These are phyloP conservation scores for Laetiporus sulphureus DNA, from an alignment of 1,284 basidiomycete genomes.

Conservation along the genomic window DNA sequence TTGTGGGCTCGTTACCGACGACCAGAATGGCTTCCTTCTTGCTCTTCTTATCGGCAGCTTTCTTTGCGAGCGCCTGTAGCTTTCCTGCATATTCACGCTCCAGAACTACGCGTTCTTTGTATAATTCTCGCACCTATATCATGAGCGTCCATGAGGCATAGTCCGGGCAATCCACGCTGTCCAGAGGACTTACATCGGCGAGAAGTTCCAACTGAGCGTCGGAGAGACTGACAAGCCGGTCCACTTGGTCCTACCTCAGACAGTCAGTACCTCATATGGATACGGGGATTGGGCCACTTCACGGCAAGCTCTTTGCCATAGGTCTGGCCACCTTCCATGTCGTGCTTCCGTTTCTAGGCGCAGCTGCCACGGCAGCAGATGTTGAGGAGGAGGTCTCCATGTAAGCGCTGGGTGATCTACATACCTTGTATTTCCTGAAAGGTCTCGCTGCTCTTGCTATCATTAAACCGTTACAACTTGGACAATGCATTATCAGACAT, in stretches of 20 bases:
- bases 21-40: constrained; percentile 50
- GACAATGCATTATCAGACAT: too few relatives aligned
- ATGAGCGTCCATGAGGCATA: constrained; percentile 2
- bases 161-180: background rate
- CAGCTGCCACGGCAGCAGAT: too few relatives aligned
- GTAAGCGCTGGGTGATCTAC: too few relatives aligned
- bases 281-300: constrained; percentile 1
- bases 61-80: constrained; percentile 57
- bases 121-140: constrained; percentile 60
- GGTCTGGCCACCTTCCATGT: constrained; percentile 15
- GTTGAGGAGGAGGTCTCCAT: too few relatives aligned
- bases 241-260: constrained; percentile 31
- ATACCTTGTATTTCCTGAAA: too few relatives aligned
- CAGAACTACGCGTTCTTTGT: constrained; percentile 55
- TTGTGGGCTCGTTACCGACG: constrained; percentile 62
- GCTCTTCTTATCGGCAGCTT: constrained; percentile 62
- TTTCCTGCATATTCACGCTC: constrained; percentile 74
- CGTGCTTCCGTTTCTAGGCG: too few relatives aligned
- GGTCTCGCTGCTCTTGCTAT: too few relatives aligned
- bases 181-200: constrained; percentile 42
- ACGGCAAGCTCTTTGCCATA: constrained; percentile 26
- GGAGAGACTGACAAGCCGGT: constrained; percentile 34
- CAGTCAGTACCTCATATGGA: constrained; percentile 4
- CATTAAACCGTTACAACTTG: too few relatives aligned
- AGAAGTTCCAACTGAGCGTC: constrained; percentile 61